phyloP scores from a whole-genome alignment of 441 rosid species.

The Pelargonium citronellum region DNA sequence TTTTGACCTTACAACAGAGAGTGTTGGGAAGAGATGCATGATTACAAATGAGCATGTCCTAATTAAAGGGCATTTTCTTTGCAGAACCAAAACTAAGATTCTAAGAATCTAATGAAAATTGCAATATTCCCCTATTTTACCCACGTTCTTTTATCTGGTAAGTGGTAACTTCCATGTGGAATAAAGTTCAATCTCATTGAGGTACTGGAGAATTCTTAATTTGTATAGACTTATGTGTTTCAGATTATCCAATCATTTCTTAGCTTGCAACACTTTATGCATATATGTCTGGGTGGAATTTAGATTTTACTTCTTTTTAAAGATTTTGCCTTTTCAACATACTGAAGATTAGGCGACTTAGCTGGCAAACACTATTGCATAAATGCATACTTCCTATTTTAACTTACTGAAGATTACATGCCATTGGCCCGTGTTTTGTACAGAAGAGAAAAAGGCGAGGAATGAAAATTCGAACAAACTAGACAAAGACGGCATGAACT shows the following conservation, averaged over 20 bases:
- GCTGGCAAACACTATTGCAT: not conserved
- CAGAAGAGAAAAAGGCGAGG: not conserved
- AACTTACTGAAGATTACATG: too few relatives aligned
- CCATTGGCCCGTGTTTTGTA: too few relatives aligned
- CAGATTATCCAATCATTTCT: not conserved
- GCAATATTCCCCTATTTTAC: not conserved
- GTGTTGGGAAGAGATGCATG: not conserved
- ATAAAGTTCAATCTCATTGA: not conserved
- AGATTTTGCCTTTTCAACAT: not conserved
- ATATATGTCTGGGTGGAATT: not conserved
- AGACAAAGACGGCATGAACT: not conserved
- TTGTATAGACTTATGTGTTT: not conserved
- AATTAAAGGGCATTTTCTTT: not conserved
- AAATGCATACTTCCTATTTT: too few relatives aligned
- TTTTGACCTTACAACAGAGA: conserved; percentile 7
- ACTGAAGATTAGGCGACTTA: not conserved
- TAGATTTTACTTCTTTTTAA: not conserved
- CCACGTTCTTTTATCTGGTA: not conserved
- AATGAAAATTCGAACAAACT: not conserved
- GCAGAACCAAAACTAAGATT: not conserved
- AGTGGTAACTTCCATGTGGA: not conserved
- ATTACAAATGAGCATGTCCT: not conserved
- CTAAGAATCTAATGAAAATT: not conserved
- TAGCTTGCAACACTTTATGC: not conserved
- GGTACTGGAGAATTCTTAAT: not conserved